A percentile compares a stretch with the other conserved stretches of the same genome.
phyloP scores from a whole-genome alignment of 192 early-diverging fungal species.

The Umbelopsis ramanniana region DNA sequence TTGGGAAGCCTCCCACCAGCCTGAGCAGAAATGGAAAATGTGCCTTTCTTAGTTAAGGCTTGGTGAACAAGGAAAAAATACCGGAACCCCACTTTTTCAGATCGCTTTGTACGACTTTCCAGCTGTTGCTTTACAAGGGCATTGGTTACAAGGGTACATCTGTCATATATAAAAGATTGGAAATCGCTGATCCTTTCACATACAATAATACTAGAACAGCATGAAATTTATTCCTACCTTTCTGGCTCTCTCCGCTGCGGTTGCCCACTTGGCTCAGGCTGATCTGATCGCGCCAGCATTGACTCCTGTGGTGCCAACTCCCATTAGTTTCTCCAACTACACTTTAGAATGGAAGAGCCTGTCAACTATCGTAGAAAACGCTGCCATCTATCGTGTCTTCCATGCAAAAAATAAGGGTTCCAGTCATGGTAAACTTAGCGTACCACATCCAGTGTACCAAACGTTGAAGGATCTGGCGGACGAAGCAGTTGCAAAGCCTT shows the following conservation, averaged over 20 bases:
- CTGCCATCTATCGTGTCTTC: not conserved
- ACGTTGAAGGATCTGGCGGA: not conserved
- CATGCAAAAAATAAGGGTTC: no score
- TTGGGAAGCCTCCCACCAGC: no score
- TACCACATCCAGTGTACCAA: not conserved
- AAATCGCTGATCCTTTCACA: not conserved
- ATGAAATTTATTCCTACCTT: conserved; percentile 1
- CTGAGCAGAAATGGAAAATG: not conserved
- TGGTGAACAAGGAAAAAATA: not conserved
- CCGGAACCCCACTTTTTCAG: not conserved
- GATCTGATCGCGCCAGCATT: not conserved
- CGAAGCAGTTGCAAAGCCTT: not conserved
- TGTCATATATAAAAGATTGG: not conserved
- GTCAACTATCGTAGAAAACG: not conserved
- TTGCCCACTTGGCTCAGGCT: not conserved
- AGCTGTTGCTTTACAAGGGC: no score
- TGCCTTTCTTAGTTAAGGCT: not conserved
- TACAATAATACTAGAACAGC: not conserved
- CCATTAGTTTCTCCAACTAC: conserved; percentile 12
- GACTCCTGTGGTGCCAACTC: conserved; percentile 7
- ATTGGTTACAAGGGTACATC: no score
- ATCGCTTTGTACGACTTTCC: not conserved
- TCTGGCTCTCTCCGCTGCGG: not conserved
- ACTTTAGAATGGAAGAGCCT: conserved; percentile 14
- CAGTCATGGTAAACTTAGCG: not conserved